Percentiles rank a stretch among this genome's conserved stretches.
Conservation (phyloP, 495 filamentous ascomycete genomes). For the Neurospora hispaniola region DNA sequence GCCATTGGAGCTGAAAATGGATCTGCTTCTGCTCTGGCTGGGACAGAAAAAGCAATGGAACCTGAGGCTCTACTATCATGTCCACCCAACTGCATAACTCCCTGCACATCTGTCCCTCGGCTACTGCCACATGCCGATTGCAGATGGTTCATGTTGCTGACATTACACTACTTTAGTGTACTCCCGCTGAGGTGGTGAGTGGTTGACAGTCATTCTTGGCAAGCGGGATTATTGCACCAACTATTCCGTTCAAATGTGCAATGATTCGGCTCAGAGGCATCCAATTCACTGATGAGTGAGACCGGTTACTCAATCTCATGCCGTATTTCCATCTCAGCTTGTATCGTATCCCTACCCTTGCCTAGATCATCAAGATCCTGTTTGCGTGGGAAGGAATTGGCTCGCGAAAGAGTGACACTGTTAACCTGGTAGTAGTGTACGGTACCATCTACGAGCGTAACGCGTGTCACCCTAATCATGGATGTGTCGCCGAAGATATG, state of each 20-base stretch:
- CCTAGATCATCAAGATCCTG: not conserved
- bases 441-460: not conserved
- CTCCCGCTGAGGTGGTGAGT: not conserved
- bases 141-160: not conserved
- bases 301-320: too few species aligned
- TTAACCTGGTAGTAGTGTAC: not conserved
- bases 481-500: not conserved
- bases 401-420: not conserved
- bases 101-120: not conserved
- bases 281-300: not conserved
- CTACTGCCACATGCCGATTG: not conserved
- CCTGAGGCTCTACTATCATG: not conserved
- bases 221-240: not conserved
- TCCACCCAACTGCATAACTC: not conserved
- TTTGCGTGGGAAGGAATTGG: not conserved
- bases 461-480: not conserved
- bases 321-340: too few species aligned
- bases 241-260: not conserved
- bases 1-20: not conserved
- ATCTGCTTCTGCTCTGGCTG: not conserved
- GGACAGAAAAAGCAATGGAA: not conserved
- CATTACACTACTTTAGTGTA: not conserved
- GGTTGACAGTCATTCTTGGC: not conserved
- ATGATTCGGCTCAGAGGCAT: not conserved
- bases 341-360: not conserved